Evolutionary conservation across 108 stramenopile genomes (phyloP).

Genomic region (Asterionellopsis glacialis): DNA sequence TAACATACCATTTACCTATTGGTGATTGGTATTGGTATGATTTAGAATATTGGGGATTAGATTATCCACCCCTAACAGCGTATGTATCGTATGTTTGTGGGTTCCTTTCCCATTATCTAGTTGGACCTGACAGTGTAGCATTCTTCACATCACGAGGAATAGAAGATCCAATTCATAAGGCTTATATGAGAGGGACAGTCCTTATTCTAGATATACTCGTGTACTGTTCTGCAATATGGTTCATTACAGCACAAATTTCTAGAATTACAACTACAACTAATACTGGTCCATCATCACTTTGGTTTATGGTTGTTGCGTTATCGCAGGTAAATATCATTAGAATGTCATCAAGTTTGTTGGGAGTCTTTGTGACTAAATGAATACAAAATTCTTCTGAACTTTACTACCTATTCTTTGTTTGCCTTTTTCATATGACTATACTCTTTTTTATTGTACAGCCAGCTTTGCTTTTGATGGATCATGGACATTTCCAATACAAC

Average conservation of each 20-base stretch:
- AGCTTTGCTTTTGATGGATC: slow-evolving; percentile 86
- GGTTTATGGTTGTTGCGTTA: neutral
- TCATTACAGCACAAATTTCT: neutral
- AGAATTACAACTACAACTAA: neutral
- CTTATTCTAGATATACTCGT: slow-evolving; percentile 53
- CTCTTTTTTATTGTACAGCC: slow-evolving; percentile 55
- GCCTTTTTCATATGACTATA: neutral
- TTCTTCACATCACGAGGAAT: slow-evolving; percentile 74
- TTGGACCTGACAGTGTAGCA: slow-evolving; percentile 51
- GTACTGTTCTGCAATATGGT: slow-evolving; percentile 55
- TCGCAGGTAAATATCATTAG: neutral
- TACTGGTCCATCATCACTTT: neutral
- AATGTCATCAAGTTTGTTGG: neutral
- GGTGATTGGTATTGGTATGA: slow-evolving; percentile 91
- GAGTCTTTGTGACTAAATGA: neutral
- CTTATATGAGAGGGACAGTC: slow-evolving; percentile 81
- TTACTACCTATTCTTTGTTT: neutral
- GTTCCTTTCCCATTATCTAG: slow-evolving; percentile 43
- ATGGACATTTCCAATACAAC: slow-evolving; percentile 98
- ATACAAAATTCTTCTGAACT: neutral
- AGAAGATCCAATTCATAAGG: slow-evolving; percentile 71
- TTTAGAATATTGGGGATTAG: slow-evolving; percentile 91
- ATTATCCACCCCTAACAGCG: slow-evolving; percentile 94
- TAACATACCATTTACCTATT: slow-evolving; percentile 78
- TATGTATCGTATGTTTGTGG: slow-evolving; percentile 76